These are phyloP conservation scores for Pichia sp. DNA, from an alignment of 1,139 yeast species.

Conservation along the genomic window DNA sequence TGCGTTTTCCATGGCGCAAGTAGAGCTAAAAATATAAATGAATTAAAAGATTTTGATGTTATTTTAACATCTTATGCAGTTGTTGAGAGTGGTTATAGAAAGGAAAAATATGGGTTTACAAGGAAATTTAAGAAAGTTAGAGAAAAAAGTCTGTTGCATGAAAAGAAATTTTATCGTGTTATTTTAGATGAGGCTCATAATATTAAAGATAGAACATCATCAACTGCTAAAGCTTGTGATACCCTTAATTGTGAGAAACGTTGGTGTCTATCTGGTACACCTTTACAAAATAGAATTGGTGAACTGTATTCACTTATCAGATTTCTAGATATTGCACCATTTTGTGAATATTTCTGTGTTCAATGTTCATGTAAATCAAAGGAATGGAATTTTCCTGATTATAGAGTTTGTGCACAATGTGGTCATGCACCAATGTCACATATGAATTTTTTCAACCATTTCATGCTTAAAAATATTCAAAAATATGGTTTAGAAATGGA, in stretches of 20 bases:
- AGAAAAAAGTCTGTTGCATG: constrained; percentile 70
- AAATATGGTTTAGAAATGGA: constrained; percentile 74
- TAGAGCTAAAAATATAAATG: constrained; percentile 50
- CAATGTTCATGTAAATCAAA: constrained; percentile 76
- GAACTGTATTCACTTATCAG: constrained; percentile 89
- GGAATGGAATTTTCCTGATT: constrained; percentile 78
- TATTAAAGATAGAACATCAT: constrained; percentile 88
- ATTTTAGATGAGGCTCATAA: constrained; percentile 95
- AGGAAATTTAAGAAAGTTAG: constrained; percentile 63
- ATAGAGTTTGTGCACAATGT: constrained; percentile 79
- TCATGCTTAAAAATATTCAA: constrained; percentile 87
- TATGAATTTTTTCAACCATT: constrained; percentile 90
- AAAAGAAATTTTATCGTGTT: constrained; percentile 76
- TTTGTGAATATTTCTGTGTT: constrained; percentile 83
- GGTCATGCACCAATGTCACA: constrained; percentile 93
- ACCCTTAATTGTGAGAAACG: constrained; percentile 60
- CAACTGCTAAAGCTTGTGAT: constrained; percentile 89
- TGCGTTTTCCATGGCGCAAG: constrained; percentile 81
- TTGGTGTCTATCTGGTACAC: constrained; percentile 94
- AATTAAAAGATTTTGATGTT: constrained; percentile 64
- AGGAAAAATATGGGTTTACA: constrained; percentile 75
- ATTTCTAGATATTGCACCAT: constrained; percentile 77
- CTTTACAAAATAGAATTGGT: constrained; percentile 91
- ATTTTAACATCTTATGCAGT: constrained; percentile 88
- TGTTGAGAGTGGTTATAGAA: constrained; percentile 77